Conservation (phyloP, 2,329 filamentous ascomycete species). For the Leptographium flavum region DNA sequence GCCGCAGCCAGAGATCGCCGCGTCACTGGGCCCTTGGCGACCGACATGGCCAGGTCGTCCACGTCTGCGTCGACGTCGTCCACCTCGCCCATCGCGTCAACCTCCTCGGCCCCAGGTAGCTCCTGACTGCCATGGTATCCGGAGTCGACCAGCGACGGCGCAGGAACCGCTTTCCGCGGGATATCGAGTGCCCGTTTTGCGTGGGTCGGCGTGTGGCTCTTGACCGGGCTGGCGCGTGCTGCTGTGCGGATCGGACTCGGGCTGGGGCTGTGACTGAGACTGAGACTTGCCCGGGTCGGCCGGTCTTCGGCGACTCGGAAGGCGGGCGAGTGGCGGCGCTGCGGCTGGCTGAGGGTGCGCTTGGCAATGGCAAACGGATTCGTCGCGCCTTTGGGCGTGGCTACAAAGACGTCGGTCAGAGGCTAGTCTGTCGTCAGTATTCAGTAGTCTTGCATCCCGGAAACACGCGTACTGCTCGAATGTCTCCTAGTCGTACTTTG, state of each 20-base stretch:
- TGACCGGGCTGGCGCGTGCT: constrained; percentile 17
- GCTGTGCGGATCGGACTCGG: too few species aligned
- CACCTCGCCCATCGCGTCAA: constrained; percentile 7
- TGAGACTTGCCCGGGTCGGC: constrained; percentile 16
- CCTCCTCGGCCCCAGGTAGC: constrained; percentile 25
- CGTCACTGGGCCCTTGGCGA: not conserved
- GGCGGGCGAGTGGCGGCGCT: constrained; percentile 17
- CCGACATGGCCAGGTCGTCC: constrained; percentile 8
- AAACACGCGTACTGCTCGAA: constrained; percentile 51
- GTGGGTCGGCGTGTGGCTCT: constrained; percentile 12
- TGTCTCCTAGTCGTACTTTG: constrained; percentile 42
- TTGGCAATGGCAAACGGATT: constrained; percentile 35
- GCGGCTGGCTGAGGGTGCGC: constrained; percentile 30
- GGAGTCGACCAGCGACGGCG: constrained; percentile 39
- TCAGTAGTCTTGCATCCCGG: too few species aligned
- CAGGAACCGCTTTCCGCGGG: constrained; percentile 11
- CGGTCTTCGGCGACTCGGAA: constrained; percentile 43
- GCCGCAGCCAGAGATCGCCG: too few species aligned
- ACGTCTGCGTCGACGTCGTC: constrained; percentile 13
- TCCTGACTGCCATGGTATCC: constrained; percentile 58
- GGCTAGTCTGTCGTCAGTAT: constrained; percentile 35
- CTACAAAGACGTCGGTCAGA: constrained; percentile 43
- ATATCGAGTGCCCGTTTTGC: not conserved
- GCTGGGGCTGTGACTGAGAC: constrained; percentile 10
- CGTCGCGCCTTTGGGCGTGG: constrained; percentile 37